Evolutionary conservation across 2,329 filamentous ascomycete genomes (phyloP), one percentile per base, ranked within the genome.

Genomic region (Orbilia brochopaga): DNA sequence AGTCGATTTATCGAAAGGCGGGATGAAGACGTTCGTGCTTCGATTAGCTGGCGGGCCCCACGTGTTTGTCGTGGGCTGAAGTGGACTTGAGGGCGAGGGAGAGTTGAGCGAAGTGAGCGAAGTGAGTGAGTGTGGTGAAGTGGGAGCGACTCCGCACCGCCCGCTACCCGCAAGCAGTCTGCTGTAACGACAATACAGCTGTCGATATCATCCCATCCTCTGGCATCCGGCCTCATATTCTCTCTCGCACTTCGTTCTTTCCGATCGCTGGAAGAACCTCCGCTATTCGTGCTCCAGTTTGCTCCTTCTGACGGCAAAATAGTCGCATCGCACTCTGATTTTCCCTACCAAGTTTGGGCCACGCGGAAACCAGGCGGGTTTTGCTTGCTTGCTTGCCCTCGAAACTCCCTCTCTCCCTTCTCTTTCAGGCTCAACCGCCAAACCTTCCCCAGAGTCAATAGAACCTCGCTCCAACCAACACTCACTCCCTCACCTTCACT

Each of bases 301-400:
- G 44, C 50, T 61, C 64, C 48, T 52, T 55, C 27, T 30, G 27
- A 50, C 55, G 54, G 6, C 35, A 21, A 32, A 50, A 35, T 52
- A 54, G 37, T 53, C 53, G 59, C 48, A 63, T 57, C 51, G 19
- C 51, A 44, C 19, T 53, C 40, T 32, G 32, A 54, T 56, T 54
- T 52, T 69, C 52, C 55, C 35, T 48, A 63, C 55, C 59, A 35
- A 24, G 59, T 42, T 30, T 53, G 46, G 61, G 54, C 66, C 54
- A 70, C 63, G 66, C 66, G 59, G 65, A 69, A 58, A 46, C 56
- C 64, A 46, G 52, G 52, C 53, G 57, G 65, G 40, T 56, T 67
- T 17, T 37, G 32, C n/a, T n/a, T n/a, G 62, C 35, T 55, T 69
- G 64, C 42, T 32, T 53, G 37, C 37, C 46, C 27, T 32, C 27